Evolutionary conservation across 2,329 filamentous ascomycete genomes (phyloP), one percentile per base, ranked within the genome.

Genomic region (Pseudocercospora eumusae): DNA sequence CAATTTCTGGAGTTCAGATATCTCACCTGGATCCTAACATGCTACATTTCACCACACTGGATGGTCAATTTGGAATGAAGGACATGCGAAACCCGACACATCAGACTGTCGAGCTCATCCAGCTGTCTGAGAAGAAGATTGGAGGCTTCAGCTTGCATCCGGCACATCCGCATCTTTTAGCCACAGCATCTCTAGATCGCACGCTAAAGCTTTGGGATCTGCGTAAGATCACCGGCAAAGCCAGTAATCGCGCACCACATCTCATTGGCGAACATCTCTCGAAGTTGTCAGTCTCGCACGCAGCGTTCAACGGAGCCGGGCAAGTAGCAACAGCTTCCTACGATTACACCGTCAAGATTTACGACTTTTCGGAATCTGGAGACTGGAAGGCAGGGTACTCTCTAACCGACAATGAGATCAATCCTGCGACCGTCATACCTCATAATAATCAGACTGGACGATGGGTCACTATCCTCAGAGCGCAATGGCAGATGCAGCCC

Each of bases 391-490:
- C 66, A 4, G 71, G 72, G 1, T 56, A 66, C 13, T 60, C 83
- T 1, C 75, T 96, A 10, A 75, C 77, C 0, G 82, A 86, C 0
- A 76, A 82, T 11, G 81, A 85, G 7, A 90, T 96, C 83, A 79
- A 86, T 64, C 93, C 93, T 0, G 79, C 82, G 0, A 83, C 87
- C 0, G 80, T 85, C 1, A 84, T 98, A 0, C 82, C 82, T 10
- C 95, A 99, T 72, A 99, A 99, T 73, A 97, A 96, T 72, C 95
- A 99, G 78, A 98, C 93, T 0, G 95, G 93, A 0, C 84, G 93
- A 59, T 97, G 92, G 92, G 92, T 97, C 0, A 96, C 92, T 0
- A 96, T 88, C 69, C 79, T 89, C 82, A 73, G 96, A 83, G 83
- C 95, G 75, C 92, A 96, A 70, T 99, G 95, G 95, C 95, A 99